Evolutionary conservation across 1,284 basidiomycete genomes (phyloP).

Genomic region (Singerocomus rubriflavus): DNA sequence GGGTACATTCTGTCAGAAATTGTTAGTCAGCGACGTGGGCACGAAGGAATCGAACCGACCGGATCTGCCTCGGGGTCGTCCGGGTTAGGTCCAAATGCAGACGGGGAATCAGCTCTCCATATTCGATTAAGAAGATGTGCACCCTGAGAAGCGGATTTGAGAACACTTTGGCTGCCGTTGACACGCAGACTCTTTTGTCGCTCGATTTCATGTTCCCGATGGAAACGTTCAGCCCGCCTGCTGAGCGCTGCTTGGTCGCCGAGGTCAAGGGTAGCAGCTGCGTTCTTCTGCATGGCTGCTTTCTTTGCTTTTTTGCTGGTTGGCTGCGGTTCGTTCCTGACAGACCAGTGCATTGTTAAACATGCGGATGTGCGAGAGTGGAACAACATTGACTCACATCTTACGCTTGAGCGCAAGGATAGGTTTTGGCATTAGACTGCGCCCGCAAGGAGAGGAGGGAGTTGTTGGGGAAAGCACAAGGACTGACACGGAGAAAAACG

Average conservation of each 20-base stretch:
- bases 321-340: constrained; percentile 40
- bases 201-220: constrained; percentile 79
- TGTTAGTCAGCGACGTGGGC: constrained; percentile 9
- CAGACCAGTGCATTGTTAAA: constrained; percentile 12
- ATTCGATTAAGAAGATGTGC: constrained; percentile 48
- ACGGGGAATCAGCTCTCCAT: constrained; percentile 45
- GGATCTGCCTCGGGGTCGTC: constrained; percentile 72
- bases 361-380: background rate
- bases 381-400: constrained; percentile 39
- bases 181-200: constrained; percentile 50
- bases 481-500: constrained; percentile 8
- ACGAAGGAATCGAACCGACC: constrained; percentile 41
- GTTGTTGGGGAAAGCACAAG: constrained; percentile 24
- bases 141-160: constrained; percentile 48
- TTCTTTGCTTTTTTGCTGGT: constrained; percentile 72
- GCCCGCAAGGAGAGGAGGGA: constrained; percentile 5
- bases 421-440: constrained; percentile 66
- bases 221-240: constrained; percentile 72
- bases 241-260: constrained; percentile 66
- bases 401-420: constrained; percentile 65
- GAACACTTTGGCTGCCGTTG: constrained; percentile 34
- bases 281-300: constrained; percentile 44
- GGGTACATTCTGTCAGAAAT: constrained; percentile 74
- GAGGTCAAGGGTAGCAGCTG: constrained; percentile 44
- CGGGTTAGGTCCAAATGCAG: constrained; percentile 40